Base-by-base conservation (phyloP, 2,329 filamentous ascomycete genomes). In the Bipolaris zeicola region DNA sequence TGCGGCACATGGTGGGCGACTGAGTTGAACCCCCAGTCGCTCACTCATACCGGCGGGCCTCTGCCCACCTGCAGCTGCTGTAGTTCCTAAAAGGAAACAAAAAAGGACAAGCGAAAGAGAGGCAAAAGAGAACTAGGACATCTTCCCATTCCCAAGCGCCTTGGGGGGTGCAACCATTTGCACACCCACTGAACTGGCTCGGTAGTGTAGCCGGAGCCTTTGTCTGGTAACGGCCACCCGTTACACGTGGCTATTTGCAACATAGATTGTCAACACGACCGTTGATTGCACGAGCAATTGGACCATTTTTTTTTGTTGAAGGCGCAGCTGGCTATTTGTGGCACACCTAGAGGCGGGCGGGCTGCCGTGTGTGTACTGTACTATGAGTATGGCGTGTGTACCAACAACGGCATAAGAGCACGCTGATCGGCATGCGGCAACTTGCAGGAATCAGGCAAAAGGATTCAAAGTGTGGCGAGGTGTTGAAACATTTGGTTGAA, bases 401-500 rank as follows among this genome's bases (percentile, higher is more conserved):
- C 65, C 63, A 71, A 66, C 49, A 52, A 50, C 52, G 56, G 54
- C 57, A 62, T 63, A 49, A 49, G 41, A 59, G 45, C 28, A 28
- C 49, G 55, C 54, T 48, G 63, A 69, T 70, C 65, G 58, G 54
- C 60, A 54, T 62, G 64, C 62, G 53, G 62, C 52, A 58, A 55
- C 57, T 64, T 55, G 60, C 57, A 65, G 57, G 60, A 57, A 61
- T 14, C 39, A 55, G 61, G 46, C 50, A 36, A 57, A 49, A 49
- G 56, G 51, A 65, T 63, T 55, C 39, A 57, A 59, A 55, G 58
- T 54, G 57, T 56, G 60, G 63, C 41, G 50, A 64, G 33, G 38
- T 52, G 56, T 65, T 64, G 63, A 73, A 70, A 71, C 62, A 55
- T 64, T 61, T 46, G 55, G 53, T 58, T 61, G 49, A 65, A 64